Evolutionary conservation across 1,139 yeast genomes (phyloP).

Genomic region (Candida sp.): DNA sequence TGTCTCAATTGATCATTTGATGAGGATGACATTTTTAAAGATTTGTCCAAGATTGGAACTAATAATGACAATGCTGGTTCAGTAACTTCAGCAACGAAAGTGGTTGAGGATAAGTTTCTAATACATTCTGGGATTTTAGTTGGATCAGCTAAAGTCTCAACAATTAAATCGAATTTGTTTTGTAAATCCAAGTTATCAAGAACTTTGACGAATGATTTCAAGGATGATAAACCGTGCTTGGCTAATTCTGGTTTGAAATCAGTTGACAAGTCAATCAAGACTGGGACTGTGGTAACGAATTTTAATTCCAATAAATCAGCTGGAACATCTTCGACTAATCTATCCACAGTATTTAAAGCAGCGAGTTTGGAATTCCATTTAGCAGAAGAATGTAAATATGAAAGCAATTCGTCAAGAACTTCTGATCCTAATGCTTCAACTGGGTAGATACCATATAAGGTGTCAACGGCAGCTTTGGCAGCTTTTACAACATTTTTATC

Average conservation of each 20-base stretch:
- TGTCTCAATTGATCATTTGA: conserved; percentile 96
- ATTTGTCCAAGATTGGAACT: conserved; percentile 90
- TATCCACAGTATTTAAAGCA: conserved; percentile 71
- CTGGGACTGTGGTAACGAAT: conserved; percentile 78
- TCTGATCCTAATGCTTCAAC: conserved; percentile 76
- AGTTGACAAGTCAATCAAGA: conserved; percentile 83
- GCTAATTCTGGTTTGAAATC: conserved; percentile 97
- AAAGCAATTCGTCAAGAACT: conserved; percentile 58
- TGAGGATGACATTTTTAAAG: conserved; percentile 83
- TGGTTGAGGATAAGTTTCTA: conserved; percentile 85
- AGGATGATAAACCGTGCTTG: conserved; percentile 71
- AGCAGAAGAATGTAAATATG: conserved; percentile 74
- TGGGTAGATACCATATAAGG: conserved; percentile 68
- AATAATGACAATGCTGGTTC: conserved; percentile 89
- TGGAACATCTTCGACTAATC: conserved; percentile 75
- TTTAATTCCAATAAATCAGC: conserved; percentile 80
- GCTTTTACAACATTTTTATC: conserved; percentile 84
- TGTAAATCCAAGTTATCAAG: conserved; percentile 91
- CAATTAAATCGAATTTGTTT: conserved; percentile 82
- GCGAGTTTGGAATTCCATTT: conserved; percentile 93
- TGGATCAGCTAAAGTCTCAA: conserved; percentile 88
- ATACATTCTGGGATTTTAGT: conserved; percentile 85
- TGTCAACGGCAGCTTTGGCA: conserved; percentile 67
- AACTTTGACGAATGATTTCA: conserved; percentile 71
- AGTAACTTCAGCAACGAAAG: conserved; percentile 98